Conservation (phyloP, 306 rosid species). For the Gynostemma pentaphyllum region DNA sequence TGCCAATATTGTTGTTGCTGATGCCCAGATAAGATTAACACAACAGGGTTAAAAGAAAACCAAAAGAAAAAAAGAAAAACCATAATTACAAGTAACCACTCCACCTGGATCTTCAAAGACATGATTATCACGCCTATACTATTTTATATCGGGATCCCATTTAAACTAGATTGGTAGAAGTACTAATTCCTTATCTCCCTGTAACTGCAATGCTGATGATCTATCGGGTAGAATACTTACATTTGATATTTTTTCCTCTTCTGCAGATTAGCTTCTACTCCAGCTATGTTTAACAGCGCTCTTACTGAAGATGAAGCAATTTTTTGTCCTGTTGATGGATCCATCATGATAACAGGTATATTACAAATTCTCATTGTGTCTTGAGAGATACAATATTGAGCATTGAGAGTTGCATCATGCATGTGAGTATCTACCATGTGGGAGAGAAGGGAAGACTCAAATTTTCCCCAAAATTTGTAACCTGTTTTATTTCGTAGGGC, state of each 20-base stretch:
- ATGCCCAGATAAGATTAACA: too few relatives aligned
- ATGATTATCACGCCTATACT: background rate
- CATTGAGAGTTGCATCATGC: background rate
- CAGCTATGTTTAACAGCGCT: conserved; percentile 95
- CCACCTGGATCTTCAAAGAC: background rate
- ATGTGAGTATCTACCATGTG: background rate
- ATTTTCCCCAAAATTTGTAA: background rate
- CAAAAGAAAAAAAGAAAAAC: too few relatives aligned
- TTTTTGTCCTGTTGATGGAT: conserved; percentile 75
- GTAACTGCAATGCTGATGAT: background rate
- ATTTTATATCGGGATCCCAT: background rate
- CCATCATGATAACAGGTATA: conserved; percentile 93
- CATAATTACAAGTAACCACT: background rate
- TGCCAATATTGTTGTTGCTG: too few relatives aligned
- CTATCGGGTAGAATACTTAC: background rate
- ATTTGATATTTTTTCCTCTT: conserved; percentile 12
- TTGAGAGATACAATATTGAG: background rate
- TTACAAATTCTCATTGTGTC: conserved; percentile 2
- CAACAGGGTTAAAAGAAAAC: background rate
- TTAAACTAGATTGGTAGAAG: background rate
- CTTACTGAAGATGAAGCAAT: conserved; percentile 47
- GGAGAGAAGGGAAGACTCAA: background rate
- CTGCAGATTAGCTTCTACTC: conserved; percentile 85
- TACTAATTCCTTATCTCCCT: background rate
- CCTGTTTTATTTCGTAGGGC: background rate